Evolutionary conservation across 352 stramenopile species (phyloP), one percentile per base, ranked within the genome.

Genomic region (Globisporangium sylvaticum): DNA sequence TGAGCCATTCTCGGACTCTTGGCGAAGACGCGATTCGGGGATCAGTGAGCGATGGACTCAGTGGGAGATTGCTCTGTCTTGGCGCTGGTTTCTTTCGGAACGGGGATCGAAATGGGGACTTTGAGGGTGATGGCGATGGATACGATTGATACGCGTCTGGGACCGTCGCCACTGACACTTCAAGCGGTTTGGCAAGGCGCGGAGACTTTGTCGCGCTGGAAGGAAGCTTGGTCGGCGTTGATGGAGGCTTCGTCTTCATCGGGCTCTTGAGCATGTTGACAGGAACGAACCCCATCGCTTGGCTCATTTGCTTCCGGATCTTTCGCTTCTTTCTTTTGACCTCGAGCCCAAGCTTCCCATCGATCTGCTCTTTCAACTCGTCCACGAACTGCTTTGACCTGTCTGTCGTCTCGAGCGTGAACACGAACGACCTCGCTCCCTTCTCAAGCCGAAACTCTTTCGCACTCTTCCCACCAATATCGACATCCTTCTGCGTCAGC

Each of bases 261-360:
- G 84, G 84, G 31, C 82, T 89, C 67, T 82, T 85, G 20, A 93
- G 70, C 29, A 74, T 87, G 67, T 91, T 92, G 14, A 88, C 72
- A 20, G 87, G 85, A 20, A 86, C 79, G 48, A 92, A 92, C 53
- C 84, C 84, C n/a, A 72, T 78, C 67, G 67, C 73, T 56, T 89
- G 75, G 46, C 58, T 84, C 34, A 94, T 62, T 56, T 90, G 73
- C 34, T 87, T 87, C 37, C 84, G 81, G 66, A 94, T 90, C 76
- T 94, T 92, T 54, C 85, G 81, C 73, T 89, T 92, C 70, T 91
- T 93, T 54, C 78, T 80, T 56, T 77, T 80, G 31, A 88, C 67
- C 42, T 89, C 81, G 18, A 86, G 58, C 0, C 73, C 75, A 0
- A 64, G 57, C 27, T 89, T 82, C 52, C 82, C 84, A 4, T 90